Evolutionary conservation across 2,329 filamentous ascomycete species (phyloP).

Genomic region (Ophiosphaerella herpotricha): DNA sequence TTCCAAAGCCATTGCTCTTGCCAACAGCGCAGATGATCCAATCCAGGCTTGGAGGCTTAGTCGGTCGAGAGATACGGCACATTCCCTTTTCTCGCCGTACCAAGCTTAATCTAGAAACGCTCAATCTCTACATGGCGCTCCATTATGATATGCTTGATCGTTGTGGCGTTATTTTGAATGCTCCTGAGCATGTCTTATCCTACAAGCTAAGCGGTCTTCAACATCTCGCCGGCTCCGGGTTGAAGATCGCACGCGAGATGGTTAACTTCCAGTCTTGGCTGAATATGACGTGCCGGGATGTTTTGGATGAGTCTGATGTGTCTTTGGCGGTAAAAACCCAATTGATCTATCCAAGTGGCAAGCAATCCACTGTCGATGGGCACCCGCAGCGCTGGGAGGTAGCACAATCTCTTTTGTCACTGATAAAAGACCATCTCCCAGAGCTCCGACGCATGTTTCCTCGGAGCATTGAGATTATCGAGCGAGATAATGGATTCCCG

Average conservation of each 20-base stretch:
- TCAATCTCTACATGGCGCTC: slow-evolving; percentile 24
- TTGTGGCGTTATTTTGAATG: slow-evolving; percentile 61
- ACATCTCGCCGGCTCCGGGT: slow-evolving; percentile 10
- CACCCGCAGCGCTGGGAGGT: slow-evolving; percentile 39
- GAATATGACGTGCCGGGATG: slow-evolving; percentile 56
- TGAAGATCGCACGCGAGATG: slow-evolving; percentile 50
- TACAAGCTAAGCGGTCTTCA: slow-evolving; percentile 67
- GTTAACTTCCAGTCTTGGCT: slow-evolving; percentile 56
- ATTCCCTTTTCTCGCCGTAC: slow-evolving; percentile 63
- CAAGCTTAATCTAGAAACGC: slow-evolving; percentile 40
- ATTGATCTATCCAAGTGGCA: slow-evolving; percentile 39
- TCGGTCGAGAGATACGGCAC: slow-evolving; percentile 59
- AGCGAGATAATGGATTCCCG: slow-evolving; percentile 10
- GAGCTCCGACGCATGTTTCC: slow-evolving; percentile 46
- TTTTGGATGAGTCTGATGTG: slow-evolving; percentile 62
- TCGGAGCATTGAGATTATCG: slow-evolving; percentile 53
- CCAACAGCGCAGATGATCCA: slow-evolving; percentile 64
- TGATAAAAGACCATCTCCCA: slow-evolving; percentile 22
- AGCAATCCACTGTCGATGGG: slow-evolving; percentile 37
- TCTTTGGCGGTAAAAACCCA: slow-evolving; percentile 42
- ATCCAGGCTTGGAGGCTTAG: slow-evolving; percentile 58
- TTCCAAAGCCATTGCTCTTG: slow-evolving; percentile 61
- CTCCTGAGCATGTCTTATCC: slow-evolving; percentile 68
- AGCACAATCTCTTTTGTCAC: slow-evolving; percentile 31
- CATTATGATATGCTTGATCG: slow-evolving; percentile 49